Evolutionary conservation across 208 protist genomes (phyloP), one percentile per base, ranked within the genome.

Genomic region (Kentomonas sorsogonicus): DNA sequence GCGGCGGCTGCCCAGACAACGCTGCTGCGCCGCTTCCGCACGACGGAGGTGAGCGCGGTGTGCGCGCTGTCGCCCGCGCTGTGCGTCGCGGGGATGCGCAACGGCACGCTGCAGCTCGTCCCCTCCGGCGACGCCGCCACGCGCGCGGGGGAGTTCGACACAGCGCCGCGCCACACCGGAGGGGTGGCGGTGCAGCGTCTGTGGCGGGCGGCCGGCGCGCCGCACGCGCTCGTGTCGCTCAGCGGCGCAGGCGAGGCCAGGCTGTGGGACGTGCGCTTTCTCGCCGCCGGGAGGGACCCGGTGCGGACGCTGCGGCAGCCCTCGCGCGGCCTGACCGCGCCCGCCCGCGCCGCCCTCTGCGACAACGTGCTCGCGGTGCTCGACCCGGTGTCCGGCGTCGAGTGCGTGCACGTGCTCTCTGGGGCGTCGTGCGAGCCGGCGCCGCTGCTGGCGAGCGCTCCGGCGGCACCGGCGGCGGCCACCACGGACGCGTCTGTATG

Each of bases 211-310:
- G 47, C 64, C 15, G 48, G 51, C 13, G 39, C 69, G 9, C 52
- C 58, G 29, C 76, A 72, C 66, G 67, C 74, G 6, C 54, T 90
- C 59, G 73, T 85, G n/a, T 84, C 78, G 4, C 67, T 86, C 22
- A 51, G 76, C 15, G 71, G 62, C 30, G 64, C 60, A 30, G 78
- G 78, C 43, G 73, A 77, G 41, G 56, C 69, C 23, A 83, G 78
- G 44, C 57, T 90, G 30, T 90, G 83, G 83, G 83, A 90, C 71
- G 43, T 75, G 5, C 69, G 83, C 31, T 71, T 70, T 51, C 66
- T 89, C 50, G 25, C 31, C 7, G 34, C 15, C 18, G 39, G 29
- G 29, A 66, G 52, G 18, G 60, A 81, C 15, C 73, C 80, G 0
- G 73, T 88, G 29, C 29, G 38, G 10, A 53, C 63, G 18, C 48